Conservation (phyloP, 768 basidiomycete species). For the Brasilioporus rufonigricans region DNA sequence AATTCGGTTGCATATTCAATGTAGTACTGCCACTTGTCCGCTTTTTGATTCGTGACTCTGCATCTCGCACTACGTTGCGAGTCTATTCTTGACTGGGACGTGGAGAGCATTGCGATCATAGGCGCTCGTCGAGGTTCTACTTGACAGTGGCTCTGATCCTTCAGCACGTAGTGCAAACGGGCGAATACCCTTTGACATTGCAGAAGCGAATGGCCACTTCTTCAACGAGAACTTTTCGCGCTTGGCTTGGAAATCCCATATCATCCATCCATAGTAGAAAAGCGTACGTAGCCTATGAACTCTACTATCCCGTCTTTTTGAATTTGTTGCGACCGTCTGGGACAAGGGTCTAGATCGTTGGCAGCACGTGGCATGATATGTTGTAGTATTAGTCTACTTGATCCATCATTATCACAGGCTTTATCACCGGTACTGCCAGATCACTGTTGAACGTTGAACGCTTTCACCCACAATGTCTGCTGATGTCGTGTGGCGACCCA, state of each 20-base stretch:
- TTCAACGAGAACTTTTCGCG: not conserved
- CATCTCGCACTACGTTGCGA: not conserved
- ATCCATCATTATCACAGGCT: not conserved
- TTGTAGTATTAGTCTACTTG: no score
- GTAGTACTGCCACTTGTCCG: not conserved
- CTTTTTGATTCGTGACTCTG: not conserved
- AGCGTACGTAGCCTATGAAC: no score
- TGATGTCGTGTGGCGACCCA: slow-evolving; percentile 42
- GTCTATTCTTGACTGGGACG: not conserved
- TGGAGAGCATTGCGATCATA: not conserved
- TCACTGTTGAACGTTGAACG: not conserved
- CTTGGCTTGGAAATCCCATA: not conserved
- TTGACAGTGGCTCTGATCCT: not conserved
- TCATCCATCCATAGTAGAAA: not conserved
- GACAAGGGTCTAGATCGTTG: no score
- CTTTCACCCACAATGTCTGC: slow-evolving; percentile 11
- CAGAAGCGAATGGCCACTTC: not conserved
- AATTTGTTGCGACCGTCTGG: no score
- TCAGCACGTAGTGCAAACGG: not conserved
- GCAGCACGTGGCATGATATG: no score
- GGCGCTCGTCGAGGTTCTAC: not conserved
- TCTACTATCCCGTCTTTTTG: no score
- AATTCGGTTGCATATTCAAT: not conserved
- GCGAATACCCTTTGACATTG: not conserved
- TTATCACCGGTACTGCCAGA: no score